These are phyloP conservation scores for Monoraphidium neglectum DNA, from an alignment of 139 green algal genomes.

Conservation along the genomic window DNA sequence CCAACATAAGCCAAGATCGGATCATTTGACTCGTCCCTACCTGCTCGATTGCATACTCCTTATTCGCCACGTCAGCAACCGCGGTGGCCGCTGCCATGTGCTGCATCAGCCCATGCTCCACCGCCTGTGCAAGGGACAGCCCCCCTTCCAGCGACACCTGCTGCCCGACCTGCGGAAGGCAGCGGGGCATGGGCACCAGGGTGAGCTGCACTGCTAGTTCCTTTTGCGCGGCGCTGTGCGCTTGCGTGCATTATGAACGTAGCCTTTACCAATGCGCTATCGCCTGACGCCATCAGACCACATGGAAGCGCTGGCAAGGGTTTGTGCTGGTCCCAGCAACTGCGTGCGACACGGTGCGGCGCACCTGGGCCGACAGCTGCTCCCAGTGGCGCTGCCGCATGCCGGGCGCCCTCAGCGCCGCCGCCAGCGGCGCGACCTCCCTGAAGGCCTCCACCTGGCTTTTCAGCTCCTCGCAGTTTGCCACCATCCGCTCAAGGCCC, in stretches of 20 bases:
- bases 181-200: neutral
- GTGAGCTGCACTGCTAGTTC: no score
- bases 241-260: no score
- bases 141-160: conserved; percentile 30
- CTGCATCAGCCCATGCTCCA: conserved; percentile 60
- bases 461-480: conserved; percentile 67
- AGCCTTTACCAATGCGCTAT: no score
- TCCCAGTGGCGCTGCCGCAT: conserved; percentile 84
- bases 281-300: no score
- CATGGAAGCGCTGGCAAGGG: no score
- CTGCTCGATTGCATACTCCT: conserved; percentile 82
- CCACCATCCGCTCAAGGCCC: conserved; percentile 48
- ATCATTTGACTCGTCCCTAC: conserved; percentile 26
- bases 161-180: neutral
- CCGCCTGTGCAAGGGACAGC: conserved; percentile 56
- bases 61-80: conserved; percentile 70
- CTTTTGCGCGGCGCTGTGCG: no score
- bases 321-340: no score
- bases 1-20: no score
- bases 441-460: conserved; percentile 76
- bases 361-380: conserved; percentile 50
- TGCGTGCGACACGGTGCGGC: conserved; percentile 48
- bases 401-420: conserved; percentile 70
- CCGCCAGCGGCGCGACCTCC: conserved; percentile 67
- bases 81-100: conserved; percentile 66